Evolutionary conservation across 2,329 filamentous ascomycete species (phyloP), one percentile per base, ranked within the genome.

Genomic region (Colletotrichum sidae): DNA sequence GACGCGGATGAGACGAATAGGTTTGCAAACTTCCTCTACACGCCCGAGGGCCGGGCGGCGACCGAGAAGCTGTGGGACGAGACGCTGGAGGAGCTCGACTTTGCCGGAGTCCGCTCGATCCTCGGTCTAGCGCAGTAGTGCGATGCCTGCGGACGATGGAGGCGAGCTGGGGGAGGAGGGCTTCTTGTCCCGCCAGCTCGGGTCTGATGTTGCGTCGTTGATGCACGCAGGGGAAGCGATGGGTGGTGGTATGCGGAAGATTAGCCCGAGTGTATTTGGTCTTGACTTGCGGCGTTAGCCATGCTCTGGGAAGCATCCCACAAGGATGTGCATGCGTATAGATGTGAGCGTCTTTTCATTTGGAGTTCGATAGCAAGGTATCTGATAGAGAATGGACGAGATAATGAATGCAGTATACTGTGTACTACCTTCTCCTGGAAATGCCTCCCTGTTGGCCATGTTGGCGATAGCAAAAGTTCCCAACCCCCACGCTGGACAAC

Each of bases 1-100:
- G 37, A 47, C 42, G 8, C 60, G 47, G 35, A 47, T n/a, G 10
- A 13, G 11, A 10, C 79, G 76, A 65, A 78, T 76, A 64, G 60
- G 4, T 65, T 67, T 17, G 38, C 54, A 47, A 42, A 61, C 0
- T 59, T 67, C 2, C 38, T 70, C 0, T 70, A 70, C 35, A 67
- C 69, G 1, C 49, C 55, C 2, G 56, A 61, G 15, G 70, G 68
- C 13, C 54, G 56, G 3, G 41, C 46, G 2, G 52, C 61, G 1
- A 60, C 56, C 1, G 53, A 57, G 37, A 56, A 44, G 7, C 49
- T 70, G 34, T 70, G 69, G 69, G 58, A 63, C 8, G 68, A 70
- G 50, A 71, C 61, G 4, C 47, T 68, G 61, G 15, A 59, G 9
- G 67, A 71, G 25, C 59, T 71, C 37, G 55, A 67, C 7, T 70